Evolutionary conservation across 2,329 filamentous ascomycete species (phyloP).

Genomic region (Trichoderma hamatum): DNA sequence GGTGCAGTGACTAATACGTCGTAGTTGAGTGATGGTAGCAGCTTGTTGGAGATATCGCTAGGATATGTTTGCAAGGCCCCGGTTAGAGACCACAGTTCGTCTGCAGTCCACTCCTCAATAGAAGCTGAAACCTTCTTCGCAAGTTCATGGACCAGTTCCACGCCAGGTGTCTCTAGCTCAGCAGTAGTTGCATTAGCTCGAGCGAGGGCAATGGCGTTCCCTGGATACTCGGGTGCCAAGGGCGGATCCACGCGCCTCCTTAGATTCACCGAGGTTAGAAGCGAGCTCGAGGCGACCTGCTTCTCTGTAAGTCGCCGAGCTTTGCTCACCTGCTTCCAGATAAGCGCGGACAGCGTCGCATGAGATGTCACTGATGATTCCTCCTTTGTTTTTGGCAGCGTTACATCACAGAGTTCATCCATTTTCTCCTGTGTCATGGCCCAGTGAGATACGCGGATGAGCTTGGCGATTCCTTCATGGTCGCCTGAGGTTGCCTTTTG

Average conservation of each 20-base stretch:
- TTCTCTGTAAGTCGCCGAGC: constrained; percentile 26
- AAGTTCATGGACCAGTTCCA: constrained; percentile 20
- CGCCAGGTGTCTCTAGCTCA: constrained; percentile 21
- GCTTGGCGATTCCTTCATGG: constrained; percentile 19
- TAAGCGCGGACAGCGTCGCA: constrained; percentile 27
- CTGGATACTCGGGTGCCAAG: constrained; percentile 26
- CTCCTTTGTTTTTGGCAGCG: constrained; percentile 16
- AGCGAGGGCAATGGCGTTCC: constrained; percentile 26
- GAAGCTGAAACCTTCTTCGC: constrained; percentile 26
- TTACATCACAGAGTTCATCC: constrained; percentile 21
- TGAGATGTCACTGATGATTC: constrained; percentile 22
- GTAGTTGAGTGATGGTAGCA: constrained; percentile 24
- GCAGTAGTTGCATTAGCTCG: constrained; percentile 18
- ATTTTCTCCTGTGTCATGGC: constrained; percentile 20
- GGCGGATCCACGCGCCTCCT: constrained; percentile 27
- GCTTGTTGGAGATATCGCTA: constrained; percentile 18
- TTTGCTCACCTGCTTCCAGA: constrained; percentile 26
- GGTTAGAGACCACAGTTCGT: constrained; percentile 26
- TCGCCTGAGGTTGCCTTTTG: constrained; percentile 24
- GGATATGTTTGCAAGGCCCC: constrained; percentile 23
- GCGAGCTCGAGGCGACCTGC: constrained; percentile 25
- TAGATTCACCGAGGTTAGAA: constrained; percentile 26
- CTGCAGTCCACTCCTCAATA: constrained; percentile 26
- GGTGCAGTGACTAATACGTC: constrained; percentile 25
- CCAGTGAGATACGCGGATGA: constrained; percentile 26